Base-by-base conservation (phyloP, 2,329 filamentous ascomycete genomes). In the Verruconis gallopava region DNA sequence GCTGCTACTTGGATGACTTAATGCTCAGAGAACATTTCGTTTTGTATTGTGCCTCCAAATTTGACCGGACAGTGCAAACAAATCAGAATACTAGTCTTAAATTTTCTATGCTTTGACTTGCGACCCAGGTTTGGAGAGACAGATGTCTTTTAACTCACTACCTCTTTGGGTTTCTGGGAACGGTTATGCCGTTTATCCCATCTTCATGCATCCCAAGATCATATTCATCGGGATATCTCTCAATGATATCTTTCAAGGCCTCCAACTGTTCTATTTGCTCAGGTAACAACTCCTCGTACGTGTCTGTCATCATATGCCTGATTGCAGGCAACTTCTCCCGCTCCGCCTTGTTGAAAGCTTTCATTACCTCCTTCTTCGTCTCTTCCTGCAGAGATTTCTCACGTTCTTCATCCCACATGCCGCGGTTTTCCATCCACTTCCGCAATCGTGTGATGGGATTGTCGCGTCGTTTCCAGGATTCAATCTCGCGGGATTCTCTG, bases 161-260 rank as follows among this genome's bases (percentile, higher is more conserved):
- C n/a, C n/a, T n/a, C n/a, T n/a, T n/a, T n/a, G n/a, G n/a, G n/a
- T n/a, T n/a, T n/a, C n/a, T n/a, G n/a, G n/a, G n/a, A n/a, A n/a
- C n/a, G n/a, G n/a, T n/a, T n/a, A 30, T 30, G 3, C 42, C 42
- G 19, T 41, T 37, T 19, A 77, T 68, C 0, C 85, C 86, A 3
- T 75, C 83, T 49, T 93, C 82, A 60, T 75, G 85, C 49, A 79
- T 75, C 13, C 68, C 70, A 37, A 91, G 56, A 60, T 96, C 86
- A 61, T 98, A 98, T 67, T 98, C 91, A 25, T 83, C 77, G 0
- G 89, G 88, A 64, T 96, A 98, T 51, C 72, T 78, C 51, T 89
- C 77, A 39, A 98, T 56, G 40, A 94, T 72, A n/a, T 75, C 71
- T 55, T 68, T 82, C 53, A 96, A 66, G 63, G 88, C 73, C 48